Evolutionary conservation across 2,329 filamentous ascomycete genomes (phyloP).

Genomic region (Fusarium continuum): DNA sequence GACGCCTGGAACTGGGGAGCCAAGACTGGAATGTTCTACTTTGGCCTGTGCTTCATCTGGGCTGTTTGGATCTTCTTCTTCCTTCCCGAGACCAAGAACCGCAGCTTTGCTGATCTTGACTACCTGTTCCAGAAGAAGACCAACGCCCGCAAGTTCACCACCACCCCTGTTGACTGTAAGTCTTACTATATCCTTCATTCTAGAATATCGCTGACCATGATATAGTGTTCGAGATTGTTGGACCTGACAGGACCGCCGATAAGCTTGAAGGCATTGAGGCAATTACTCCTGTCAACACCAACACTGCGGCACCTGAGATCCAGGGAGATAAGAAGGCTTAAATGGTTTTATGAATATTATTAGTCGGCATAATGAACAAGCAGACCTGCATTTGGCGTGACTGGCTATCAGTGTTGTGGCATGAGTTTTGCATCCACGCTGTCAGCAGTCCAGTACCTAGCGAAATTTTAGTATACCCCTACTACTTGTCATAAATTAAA

Average conservation of each 20-base stretch:
- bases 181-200: not conserved
- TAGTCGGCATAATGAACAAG: not conserved
- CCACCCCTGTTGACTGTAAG: slow-evolving; percentile 45
- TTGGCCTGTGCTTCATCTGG: slow-evolving; percentile 54
- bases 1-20: slow-evolving; percentile 58
- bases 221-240: slow-evolving; percentile 23
- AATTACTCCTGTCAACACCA: slow-evolving; percentile 20
- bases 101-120: slow-evolving; percentile 65
- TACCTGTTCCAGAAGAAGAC: slow-evolving; percentile 59
- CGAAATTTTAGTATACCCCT: no score
- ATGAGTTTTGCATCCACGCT: not conserved
- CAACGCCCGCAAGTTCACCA: slow-evolving; percentile 52
- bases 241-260: slow-evolving; percentile 1
- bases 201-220: not conserved
- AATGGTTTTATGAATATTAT: not conserved
- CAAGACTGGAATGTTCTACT: slow-evolving; percentile 58
- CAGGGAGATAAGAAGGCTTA: slow-evolving; percentile 5
- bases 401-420: not conserved
- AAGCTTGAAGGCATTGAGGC: slow-evolving; percentile 19
- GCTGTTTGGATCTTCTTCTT: slow-evolving; percentile 61
- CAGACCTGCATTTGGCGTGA: not conserved
- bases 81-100: slow-evolving; percentile 62
- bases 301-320: not conserved
- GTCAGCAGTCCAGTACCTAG: no score
- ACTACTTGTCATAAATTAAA: no score